Base-by-base conservation (phyloP, 2,329 filamentous ascomycete species). In the Monosporascus cannonballus region DNA sequence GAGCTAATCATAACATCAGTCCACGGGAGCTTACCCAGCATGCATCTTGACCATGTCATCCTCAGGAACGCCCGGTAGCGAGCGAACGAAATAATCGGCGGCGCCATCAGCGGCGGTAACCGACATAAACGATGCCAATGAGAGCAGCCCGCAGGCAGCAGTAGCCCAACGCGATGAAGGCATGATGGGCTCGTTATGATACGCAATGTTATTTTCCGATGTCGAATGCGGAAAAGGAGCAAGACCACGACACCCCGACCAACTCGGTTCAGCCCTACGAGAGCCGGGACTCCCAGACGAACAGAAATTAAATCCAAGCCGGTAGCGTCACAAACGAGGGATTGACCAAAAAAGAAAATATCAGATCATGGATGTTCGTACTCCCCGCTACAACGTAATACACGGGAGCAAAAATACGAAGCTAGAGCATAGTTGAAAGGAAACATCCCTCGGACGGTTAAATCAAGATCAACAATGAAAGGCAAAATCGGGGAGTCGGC, bases 21-120 rank as follows among this genome's bases (percentile, higher is more conserved):
- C 30, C 11, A 34, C 4, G 30, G 30, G 30, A 34, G 73, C 87
- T 76, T 76, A 96, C 90, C 94, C 94, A 75, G 94, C 93, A 79
- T 97, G 94, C 93, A 97, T 97, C 78, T 96, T 96, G 66, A 96
- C 73, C 56, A 90, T 73, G 38, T 90, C 85, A 20, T 83, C 87
- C 60, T 84, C 77, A 9, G 95, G 93, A 51, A 89, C 84, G 34
- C 95, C 94, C 6, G 94, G 94, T 20, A 99, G 78, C 8, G 85
- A 83, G 63, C 84, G 85, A 51, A 99, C 87, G 73, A 87, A 97
- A 72, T 96, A 99, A 70, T 99, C 92, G 34, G 86, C 89, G 47
- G 89, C 86, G 2, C 80, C 78, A 67, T 78, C 64, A 54, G 69
- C 62, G 52, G 64, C 60, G 58, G 64, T 64, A 54, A 73, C 57